Evolutionary conservation across 192 early-diverging fungal species (phyloP).

Genomic region (Backusella circina): DNA sequence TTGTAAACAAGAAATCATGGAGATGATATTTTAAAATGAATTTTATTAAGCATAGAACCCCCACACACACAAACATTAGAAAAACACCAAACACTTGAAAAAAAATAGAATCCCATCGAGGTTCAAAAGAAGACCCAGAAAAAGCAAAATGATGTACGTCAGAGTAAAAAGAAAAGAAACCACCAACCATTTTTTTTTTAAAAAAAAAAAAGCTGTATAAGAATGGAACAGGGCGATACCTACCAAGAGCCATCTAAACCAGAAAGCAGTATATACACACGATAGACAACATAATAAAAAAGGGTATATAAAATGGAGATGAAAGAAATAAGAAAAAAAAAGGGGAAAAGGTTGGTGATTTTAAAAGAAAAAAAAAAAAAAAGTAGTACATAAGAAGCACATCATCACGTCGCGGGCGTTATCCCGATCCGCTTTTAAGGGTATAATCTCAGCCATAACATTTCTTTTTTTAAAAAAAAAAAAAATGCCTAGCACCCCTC

Average conservation of each 20-base stretch:
- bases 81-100: constrained; percentile 1
- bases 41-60: neutral
- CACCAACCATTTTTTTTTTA: neutral
- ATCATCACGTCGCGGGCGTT: constrained; percentile 31
- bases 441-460: constrained; percentile 38
- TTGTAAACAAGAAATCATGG: neutral
- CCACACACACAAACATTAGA: neutral
- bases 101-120: constrained; percentile 2
- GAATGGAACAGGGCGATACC: neutral
- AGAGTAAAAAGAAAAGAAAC: neutral
- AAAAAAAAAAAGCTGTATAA: neutral
- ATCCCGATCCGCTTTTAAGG: constrained; percentile 38
- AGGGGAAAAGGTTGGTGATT: neutral
- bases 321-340: neutral
- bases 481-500: constrained; percentile 21
- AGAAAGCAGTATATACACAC: neutral
- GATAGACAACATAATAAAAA: neutral
- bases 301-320: neutral
- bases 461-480: too few relatives aligned
- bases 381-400: neutral
- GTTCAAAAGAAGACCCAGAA: neutral
- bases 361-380: neutral
- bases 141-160: neutral
- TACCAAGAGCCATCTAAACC: neutral
- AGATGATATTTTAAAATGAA: neutral